phyloP scores from a whole-genome alignment of 2,329 filamentous ascomycete species.

The Chalara sp. region DNA sequence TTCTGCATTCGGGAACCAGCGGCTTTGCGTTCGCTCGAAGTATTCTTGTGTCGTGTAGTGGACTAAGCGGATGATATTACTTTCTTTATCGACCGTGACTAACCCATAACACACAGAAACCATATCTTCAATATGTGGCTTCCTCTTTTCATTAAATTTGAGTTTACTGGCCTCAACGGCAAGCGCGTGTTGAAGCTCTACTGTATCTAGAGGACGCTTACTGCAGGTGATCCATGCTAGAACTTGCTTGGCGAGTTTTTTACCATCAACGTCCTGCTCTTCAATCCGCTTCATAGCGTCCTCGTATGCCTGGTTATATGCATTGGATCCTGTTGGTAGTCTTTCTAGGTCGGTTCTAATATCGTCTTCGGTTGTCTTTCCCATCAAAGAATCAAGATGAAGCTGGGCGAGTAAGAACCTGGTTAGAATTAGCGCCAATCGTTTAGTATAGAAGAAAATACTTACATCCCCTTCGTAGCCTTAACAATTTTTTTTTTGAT shows the following conservation, averaged over 20 bases:
- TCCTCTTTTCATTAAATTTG: conserved; percentile 29
- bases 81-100: neutral
- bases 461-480: conserved; percentile 18
- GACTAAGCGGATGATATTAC: too few relatives aligned
- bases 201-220: conserved; percentile 25
- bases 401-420: conserved; percentile 33
- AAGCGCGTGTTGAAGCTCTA: conserved; percentile 37
- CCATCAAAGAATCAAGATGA: conserved; percentile 27
- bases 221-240: conserved; percentile 34
- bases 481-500: neutral
- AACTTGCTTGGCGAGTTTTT: conserved; percentile 28
- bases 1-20: too few relatives aligned
- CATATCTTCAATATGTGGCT: conserved; percentile 21
- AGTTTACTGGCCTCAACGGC: conserved; percentile 26
- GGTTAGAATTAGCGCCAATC: conserved; percentile 19
- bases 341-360: conserved; percentile 28
- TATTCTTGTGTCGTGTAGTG: too few relatives aligned
- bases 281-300: conserved; percentile 36
- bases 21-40: too few relatives aligned
- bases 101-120: conserved; percentile 14
- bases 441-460: neutral
- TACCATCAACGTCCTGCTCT: conserved; percentile 26
- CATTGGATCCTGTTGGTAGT: conserved; percentile 25
- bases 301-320: conserved; percentile 34
- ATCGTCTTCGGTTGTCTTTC: conserved; percentile 23